phyloP scores from a whole-genome alignment of 208 protist genomes.

The Wallacemonas sp. region DNA sequence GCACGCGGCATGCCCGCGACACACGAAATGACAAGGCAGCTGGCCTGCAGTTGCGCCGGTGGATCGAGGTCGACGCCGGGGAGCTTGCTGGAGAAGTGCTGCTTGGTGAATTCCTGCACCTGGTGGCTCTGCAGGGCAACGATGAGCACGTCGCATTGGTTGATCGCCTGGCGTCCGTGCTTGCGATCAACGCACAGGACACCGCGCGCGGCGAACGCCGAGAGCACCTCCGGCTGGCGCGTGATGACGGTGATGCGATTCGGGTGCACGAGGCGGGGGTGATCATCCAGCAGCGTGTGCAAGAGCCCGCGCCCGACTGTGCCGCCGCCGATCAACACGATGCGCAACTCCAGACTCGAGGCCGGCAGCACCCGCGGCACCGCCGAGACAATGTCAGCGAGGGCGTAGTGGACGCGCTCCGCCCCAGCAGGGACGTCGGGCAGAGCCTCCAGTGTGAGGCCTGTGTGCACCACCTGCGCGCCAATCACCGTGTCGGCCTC shows the following conservation, averaged over 20 bases:
- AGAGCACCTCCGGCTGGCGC: slow-evolving; percentile 53
- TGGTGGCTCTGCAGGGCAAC: slow-evolving; percentile 65
- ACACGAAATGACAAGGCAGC: slow-evolving; percentile 62
- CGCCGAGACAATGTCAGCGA: not conserved
- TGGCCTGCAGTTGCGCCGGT: slow-evolving; percentile 21
- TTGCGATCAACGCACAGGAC: slow-evolving; percentile 52
- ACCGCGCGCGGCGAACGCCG: slow-evolving; percentile 39
- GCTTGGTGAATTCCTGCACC: slow-evolving; percentile 49
- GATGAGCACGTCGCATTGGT: slow-evolving; percentile 57
- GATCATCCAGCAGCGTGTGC: slow-evolving; percentile 16
- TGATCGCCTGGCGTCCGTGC: slow-evolving; percentile 41
- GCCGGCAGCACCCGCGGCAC: slow-evolving; percentile 30
- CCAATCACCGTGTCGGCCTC: not conserved
- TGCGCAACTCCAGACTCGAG: slow-evolving; percentile 44
- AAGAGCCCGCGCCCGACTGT: slow-evolving; percentile 47
- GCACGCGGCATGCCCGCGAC: slow-evolving; percentile 43
- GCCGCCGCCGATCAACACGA: slow-evolving; percentile 68
- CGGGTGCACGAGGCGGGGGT: slow-evolving; percentile 50
- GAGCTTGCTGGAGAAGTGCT: slow-evolving; percentile 28
- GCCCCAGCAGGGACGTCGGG: not conserved
- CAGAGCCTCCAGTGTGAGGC: not conserved
- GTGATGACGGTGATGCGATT: slow-evolving; percentile 79
- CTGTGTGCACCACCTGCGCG: not conserved
- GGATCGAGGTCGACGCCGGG: not conserved
- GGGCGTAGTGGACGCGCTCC: slow-evolving; percentile 1